A percentile compares a stretch with the other conserved stretches of the same genome.
These are phyloP conservation scores for Chlorella sp. DNA, from an alignment of 139 green algal species.

Conservation along the genomic window DNA sequence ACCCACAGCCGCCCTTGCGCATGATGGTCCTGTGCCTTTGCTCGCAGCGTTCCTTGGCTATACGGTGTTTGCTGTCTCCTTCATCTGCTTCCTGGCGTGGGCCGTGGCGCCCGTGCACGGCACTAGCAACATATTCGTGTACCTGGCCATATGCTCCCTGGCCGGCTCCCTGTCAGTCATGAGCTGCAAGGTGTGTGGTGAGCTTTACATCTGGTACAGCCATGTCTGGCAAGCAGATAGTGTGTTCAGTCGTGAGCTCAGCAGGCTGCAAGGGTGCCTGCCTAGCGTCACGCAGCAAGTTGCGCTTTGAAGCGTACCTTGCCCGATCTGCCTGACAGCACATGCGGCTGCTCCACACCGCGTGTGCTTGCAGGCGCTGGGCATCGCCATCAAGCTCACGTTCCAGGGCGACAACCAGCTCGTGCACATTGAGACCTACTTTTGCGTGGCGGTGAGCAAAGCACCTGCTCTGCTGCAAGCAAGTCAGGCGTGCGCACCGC, in stretches of 20 bases:
- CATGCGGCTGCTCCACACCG: no score
- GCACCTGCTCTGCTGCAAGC: no score
- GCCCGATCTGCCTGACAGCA: background rate
- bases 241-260: no score
- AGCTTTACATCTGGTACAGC: no score
- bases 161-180: slow-evolving; percentile 90
- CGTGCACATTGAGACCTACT: slow-evolving; percentile 55
- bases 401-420: slow-evolving; percentile 91
- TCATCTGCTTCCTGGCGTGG: slow-evolving; percentile 45
- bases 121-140: slow-evolving; percentile 82
- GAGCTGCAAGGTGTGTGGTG: slow-evolving; percentile 94
- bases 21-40: no score
- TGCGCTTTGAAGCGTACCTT: background rate
- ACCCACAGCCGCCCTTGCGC: no score
- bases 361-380: slow-evolving; percentile 83
- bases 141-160: slow-evolving; percentile 92
- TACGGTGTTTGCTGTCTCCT: slow-evolving; percentile 35
- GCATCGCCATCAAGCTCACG: slow-evolving; percentile 94
- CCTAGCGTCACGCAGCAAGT: no score
- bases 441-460: slow-evolving; percentile 60
- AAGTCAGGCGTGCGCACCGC: no score
- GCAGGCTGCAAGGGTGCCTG: no score
- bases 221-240: no score
- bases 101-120: slow-evolving; percentile 50
- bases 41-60: slow-evolving; percentile 84